Base-by-base conservation (phyloP, 192 early-diverging fungal genomes). In the Allomyces javanicus region DNA sequence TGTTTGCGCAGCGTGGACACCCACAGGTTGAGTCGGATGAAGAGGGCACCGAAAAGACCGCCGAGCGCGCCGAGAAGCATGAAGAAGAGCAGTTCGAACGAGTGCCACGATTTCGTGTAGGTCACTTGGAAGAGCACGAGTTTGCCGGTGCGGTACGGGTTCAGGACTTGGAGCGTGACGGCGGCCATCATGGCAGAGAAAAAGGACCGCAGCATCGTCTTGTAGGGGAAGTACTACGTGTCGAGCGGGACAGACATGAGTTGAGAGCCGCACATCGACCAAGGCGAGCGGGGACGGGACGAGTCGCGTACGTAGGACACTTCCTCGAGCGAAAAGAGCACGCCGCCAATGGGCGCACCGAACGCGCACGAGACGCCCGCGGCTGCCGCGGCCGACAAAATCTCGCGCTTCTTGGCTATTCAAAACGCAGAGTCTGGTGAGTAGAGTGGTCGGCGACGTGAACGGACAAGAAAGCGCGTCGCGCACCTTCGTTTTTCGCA, bases 271-370 rank as follows among this genome's bases (percentile, higher is more conserved):
- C 14, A 64, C 17, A 64, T 11, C 64, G 14, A n/a, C 17, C n/a
- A 17, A 17, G 58, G 58, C 14, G 14, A 61, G 76, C 68, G 24
- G 77, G 75, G 11, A 75, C 75, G 44, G 25, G 75, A 76, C 71
- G 76, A 76, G 67, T 78, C 74, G 23, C 75, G 73, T 66, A 83
- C 94, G 67, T 93, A 94, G 62, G 85, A 87, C 65, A 94, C 87
- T 68, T 94, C 91, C 69, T 97, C 95, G 23, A 97, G 75, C 26
- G 89, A 88, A 69, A 96, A 94, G 64, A 97, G 75, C 17, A 96
- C 93, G 5, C 93, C 94, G 45, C 95, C 95, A 68, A 97, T 93
- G 0, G 95, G 95, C 1, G 94, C 90, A 24, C 93, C 95, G 76
- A 97, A 97, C 0, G 95, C 95, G 23, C 93, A 90, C 25, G 90